phyloP scores from a whole-genome alignment of 208 protist species.

The Trypanosoma boissoni region DNA sequence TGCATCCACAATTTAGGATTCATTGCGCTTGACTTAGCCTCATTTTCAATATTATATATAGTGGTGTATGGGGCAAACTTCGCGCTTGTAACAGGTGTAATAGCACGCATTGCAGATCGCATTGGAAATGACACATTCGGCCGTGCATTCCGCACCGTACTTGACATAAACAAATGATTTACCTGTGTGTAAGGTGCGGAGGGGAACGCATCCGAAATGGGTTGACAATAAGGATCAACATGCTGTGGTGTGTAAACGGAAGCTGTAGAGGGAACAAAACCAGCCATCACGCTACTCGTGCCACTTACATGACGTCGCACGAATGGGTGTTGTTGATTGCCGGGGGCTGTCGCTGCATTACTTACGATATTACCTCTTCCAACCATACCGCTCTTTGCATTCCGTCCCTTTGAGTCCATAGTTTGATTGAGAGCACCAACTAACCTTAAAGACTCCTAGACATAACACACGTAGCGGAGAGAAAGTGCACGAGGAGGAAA shows the following conservation, averaged over 20 bases:
- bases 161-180: constrained; percentile 73
- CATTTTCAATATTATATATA: constrained; percentile 84
- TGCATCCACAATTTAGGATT: constrained; percentile 65
- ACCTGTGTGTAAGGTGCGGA: constrained; percentile 78
- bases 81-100: constrained; percentile 75
- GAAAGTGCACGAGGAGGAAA: background rate
- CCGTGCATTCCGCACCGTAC: constrained; percentile 45
- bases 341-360: background rate
- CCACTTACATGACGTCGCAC: constrained; percentile 23
- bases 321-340: constrained; percentile 18
- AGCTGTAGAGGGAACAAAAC: constrained; percentile 19
- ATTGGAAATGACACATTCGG: constrained; percentile 66
- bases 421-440: background rate
- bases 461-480: background rate
- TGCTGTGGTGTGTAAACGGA: constrained; percentile 59
- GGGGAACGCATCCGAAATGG: constrained; percentile 65
- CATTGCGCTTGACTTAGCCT: constrained; percentile 51
- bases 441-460: constrained; percentile 1
- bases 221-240: constrained; percentile 61
- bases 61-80: constrained; percentile 87
- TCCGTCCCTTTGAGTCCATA: constrained; percentile 30
- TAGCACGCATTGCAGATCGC: constrained; percentile 43
- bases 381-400: constrained; percentile 14
- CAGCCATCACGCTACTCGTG: constrained; percentile 2
- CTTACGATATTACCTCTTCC: constrained; percentile 17